Percentiles rank a stretch among this genome's conserved stretches.
Conservation (phyloP, 225 moss, liverwort and hornwort species). For the Sphagnum tenellum region DNA sequence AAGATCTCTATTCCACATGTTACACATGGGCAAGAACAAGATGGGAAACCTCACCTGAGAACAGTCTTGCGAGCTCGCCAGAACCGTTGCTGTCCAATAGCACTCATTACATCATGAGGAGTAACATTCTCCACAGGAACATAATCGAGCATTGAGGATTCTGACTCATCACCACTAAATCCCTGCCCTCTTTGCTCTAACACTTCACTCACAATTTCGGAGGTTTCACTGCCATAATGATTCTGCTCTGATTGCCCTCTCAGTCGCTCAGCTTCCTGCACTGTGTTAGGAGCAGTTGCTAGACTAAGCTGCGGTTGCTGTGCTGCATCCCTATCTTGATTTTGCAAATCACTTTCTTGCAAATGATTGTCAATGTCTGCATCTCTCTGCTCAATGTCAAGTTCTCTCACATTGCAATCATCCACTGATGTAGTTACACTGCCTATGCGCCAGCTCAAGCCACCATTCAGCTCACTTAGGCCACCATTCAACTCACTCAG, state of each 20-base stretch:
- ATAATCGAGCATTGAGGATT: constrained; percentile 33
- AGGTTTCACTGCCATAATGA: constrained; percentile 17
- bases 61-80: constrained; percentile 68
- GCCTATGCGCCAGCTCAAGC: constrained; percentile 31
- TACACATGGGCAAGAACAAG: no score
- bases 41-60: constrained; percentile 32
- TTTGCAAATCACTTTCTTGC: constrained; percentile 5
- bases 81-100: constrained; percentile 72
- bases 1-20: background rate
- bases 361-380: constrained; percentile 2
- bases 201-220: constrained; percentile 22
- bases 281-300: constrained; percentile 11
- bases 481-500: no score
- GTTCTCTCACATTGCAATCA: constrained; percentile 19
- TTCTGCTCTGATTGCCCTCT: constrained; percentile 19
- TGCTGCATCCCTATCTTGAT: constrained; percentile 1
- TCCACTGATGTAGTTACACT: constrained; percentile 30
- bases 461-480: constrained; percentile 13
- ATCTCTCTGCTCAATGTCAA: constrained; percentile 5
- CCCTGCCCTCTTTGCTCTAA: constrained; percentile 42
- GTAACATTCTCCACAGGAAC: constrained; percentile 12
- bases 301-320: constrained; percentile 2
- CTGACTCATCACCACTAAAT: constrained; percentile 45
- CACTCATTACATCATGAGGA: constrained; percentile 55
- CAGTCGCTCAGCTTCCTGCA: constrained; percentile 21